Evolutionary conservation across 345 rosid genomes (phyloP).

Genomic region (Lumnitzera racemosa): DNA sequence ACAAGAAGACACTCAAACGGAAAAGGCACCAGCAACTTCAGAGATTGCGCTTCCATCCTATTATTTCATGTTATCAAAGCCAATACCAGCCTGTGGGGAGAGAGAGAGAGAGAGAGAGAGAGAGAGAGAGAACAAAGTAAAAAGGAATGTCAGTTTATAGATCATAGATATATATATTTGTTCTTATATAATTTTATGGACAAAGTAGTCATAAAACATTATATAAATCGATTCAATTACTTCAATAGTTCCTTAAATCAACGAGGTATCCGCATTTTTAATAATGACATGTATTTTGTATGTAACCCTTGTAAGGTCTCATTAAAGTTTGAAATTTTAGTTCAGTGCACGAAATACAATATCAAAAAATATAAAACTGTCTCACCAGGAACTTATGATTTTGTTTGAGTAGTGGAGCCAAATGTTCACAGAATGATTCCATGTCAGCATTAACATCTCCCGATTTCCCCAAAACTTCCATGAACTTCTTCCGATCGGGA

Average conservation of each 20-base stretch:
- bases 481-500: constrained; percentile 85
- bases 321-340: not conserved
- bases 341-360: not conserved
- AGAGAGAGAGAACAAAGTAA: not conserved
- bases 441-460: constrained; percentile 66
- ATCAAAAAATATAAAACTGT: not conserved
- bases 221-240: no score
- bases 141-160: not conserved
- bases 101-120: constrained; percentile 3
- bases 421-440: constrained; percentile 62
- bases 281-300: not conserved
- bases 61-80: constrained; percentile 62
- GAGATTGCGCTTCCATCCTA: constrained; percentile 27
- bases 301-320: not conserved
- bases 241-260: no score
- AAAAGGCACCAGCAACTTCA: constrained; percentile 8
- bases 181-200: not conserved
- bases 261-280: no score
- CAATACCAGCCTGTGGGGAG: constrained; percentile 53
- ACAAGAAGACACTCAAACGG: not conserved
- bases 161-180: not conserved
- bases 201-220: not conserved
- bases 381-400: constrained; percentile 87
- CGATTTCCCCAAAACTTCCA: constrained; percentile 66
- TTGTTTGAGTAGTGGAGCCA: constrained; percentile 60